Conservation (phyloP, 1,284 basidiomycete species). For the Melampsora medusae region DNA sequence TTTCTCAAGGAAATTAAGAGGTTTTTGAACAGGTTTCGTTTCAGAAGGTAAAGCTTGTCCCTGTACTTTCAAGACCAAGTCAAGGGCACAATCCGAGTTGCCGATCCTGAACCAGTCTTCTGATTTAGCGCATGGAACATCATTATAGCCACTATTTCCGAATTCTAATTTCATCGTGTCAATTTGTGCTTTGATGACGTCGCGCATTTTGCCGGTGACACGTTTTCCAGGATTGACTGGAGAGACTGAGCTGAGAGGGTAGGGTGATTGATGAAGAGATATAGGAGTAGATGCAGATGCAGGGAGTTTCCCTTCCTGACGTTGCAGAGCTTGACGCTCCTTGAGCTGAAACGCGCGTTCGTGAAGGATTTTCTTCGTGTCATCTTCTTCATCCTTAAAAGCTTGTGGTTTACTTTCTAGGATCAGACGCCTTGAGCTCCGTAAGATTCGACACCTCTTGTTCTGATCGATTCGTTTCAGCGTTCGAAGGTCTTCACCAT, state of each 20-base stretch:
- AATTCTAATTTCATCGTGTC: constrained; percentile 6
- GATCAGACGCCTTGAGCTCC: background rate
- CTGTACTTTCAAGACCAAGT: constrained; percentile 10
- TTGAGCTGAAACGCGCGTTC: constrained; percentile 1
- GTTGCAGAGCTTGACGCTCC: background rate
- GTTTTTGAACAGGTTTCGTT: background rate
- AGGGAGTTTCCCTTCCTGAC: background rate
- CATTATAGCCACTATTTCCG: background rate
- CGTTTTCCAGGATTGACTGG: background rate
- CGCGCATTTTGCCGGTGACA: background rate
- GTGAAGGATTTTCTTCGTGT: constrained; percentile 5
- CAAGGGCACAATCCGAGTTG: background rate
- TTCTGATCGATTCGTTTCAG: background rate
- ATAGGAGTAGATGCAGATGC: too few species aligned
- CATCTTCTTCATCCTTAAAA: constrained; percentile 3
- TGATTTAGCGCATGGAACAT: constrained; percentile 1
- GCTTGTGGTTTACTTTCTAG: constrained; percentile 5
- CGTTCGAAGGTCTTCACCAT: background rate
- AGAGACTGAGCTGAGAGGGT: background rate
- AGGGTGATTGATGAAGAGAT: too few species aligned
- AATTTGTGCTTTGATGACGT: background rate
- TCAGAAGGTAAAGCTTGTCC: background rate
- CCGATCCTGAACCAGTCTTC: constrained; percentile 3
- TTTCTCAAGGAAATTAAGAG: background rate
- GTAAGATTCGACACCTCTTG: background rate